Conservation (phyloP, 352 stramenopile species). For the Phytopythium montanum region DNA sequence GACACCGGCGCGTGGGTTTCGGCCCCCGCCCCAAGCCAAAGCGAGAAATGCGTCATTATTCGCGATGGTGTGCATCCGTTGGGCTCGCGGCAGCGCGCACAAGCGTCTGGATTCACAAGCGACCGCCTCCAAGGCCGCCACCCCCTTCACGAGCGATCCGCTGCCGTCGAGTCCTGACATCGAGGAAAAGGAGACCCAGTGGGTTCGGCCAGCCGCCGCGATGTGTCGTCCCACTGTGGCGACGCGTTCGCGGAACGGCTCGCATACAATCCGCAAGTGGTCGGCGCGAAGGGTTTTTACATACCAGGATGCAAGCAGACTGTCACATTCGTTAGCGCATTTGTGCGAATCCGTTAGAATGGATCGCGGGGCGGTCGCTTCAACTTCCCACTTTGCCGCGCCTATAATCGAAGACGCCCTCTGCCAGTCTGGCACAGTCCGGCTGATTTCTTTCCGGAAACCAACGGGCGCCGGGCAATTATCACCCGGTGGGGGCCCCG, state of each 20-base stretch:
- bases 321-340: not conserved
- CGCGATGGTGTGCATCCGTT: no score
- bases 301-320: not conserved
- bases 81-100: no score
- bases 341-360: not conserved
- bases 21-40: no score
- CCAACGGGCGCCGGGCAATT: not conserved
- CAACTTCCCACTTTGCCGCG: not conserved
- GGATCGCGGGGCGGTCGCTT: not conserved
- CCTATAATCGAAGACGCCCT: not conserved
- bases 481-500: not conserved
- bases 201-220: not conserved
- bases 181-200: not conserved
- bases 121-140: no score
- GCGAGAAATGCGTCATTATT: no score
- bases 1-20: not conserved
- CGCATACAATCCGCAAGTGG: not conserved
- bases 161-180: no score
- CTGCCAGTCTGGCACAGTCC: no score
- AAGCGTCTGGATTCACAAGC: no score
- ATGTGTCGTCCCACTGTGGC: not conserved
- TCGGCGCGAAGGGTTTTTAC: conserved; percentile 5
- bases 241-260: not conserved
- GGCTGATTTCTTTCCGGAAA: not conserved
- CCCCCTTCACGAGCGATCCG: no score